Evolutionary conservation across 2,329 filamentous ascomycete genomes (phyloP).

Genomic region (Botryotinia narcissicola): DNA sequence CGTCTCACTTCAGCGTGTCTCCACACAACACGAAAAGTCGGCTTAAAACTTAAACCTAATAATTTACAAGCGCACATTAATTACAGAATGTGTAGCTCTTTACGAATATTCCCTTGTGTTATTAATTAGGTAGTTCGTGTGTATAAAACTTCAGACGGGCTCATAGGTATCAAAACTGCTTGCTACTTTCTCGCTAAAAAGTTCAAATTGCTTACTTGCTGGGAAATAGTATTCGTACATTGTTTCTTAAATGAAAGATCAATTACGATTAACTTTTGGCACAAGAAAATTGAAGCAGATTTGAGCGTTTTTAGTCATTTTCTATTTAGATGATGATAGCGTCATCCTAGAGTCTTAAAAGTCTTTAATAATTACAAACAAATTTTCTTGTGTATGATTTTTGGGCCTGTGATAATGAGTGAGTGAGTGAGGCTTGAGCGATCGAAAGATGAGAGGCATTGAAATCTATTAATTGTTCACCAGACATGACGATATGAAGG

Average conservation of each 20-base stretch:
- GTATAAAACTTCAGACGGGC: slow-evolving; percentile 19
- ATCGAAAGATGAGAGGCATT: background rate
- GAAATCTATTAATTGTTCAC: background rate
- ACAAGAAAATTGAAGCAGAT: slow-evolving; percentile 19
- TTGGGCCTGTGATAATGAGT: background rate
- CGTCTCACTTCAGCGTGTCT: slow-evolving; percentile 85
- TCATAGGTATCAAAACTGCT: slow-evolving; percentile 18
- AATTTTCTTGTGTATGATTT: background rate
- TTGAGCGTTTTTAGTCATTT: slow-evolving; percentile 22
- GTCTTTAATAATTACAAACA: slow-evolving; percentile 20
- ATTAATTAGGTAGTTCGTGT: slow-evolving; percentile 19
- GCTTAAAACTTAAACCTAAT: slow-evolving; percentile 48
- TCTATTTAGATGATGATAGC: slow-evolving; percentile 11
- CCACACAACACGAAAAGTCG: slow-evolving; percentile 88
- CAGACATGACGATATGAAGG: background rate
- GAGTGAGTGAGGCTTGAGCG: background rate
- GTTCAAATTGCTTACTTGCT: slow-evolving; percentile 20
- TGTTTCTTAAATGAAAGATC: background rate
- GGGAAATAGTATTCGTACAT: background rate
- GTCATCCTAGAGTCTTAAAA: slow-evolving; percentile 17
- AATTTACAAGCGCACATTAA: slow-evolving; percentile 20
- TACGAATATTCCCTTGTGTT: slow-evolving; percentile 18
- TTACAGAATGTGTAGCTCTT: slow-evolving; percentile 15
- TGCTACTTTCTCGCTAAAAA: slow-evolving; percentile 15
- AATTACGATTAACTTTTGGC: slow-evolving; percentile 13